A percentile compares a stretch with the other conserved stretches of the same genome.
Conservation (phyloP, 352 stramenopile genomes). For the Pythium vanterpoolii region DNA sequence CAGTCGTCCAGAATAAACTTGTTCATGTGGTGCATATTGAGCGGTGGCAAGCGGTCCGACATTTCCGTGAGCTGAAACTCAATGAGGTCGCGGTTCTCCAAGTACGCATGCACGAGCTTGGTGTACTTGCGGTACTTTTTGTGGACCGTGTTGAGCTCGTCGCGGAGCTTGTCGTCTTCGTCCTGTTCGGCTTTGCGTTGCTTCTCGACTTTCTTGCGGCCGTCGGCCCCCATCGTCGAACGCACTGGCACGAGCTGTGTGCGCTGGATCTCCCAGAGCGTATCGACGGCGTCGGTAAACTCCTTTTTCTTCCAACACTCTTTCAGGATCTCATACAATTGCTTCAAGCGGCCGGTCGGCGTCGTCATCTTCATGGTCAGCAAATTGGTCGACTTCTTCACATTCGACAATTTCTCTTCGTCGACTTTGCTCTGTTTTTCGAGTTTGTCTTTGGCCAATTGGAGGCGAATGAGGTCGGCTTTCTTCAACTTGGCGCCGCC, state of each 20-base stretch:
- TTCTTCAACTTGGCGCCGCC: slow-evolving; percentile 70
- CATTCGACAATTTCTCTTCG: slow-evolving; percentile 85
- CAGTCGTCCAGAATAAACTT: slow-evolving; percentile 96
- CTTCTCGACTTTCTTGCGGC: slow-evolving; percentile 69
- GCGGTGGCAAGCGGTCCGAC: slow-evolving; percentile 76
- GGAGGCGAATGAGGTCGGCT: slow-evolving; percentile 82
- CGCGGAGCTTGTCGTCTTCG: slow-evolving; percentile 64
- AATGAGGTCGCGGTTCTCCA: slow-evolving; percentile 71
- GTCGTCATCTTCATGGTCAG: slow-evolving; percentile 87
- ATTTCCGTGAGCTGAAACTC: slow-evolving; percentile 87
- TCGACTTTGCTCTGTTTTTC: slow-evolving; percentile 87
- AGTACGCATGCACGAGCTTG: slow-evolving; percentile 69
- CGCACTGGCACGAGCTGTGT: slow-evolving; percentile 57
- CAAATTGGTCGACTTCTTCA: slow-evolving; percentile 80
- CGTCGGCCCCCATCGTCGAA: slow-evolving; percentile 29
- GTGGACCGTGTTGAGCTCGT: slow-evolving; percentile 68
- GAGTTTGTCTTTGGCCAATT: slow-evolving; percentile 84
- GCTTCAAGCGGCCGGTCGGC: slow-evolving; percentile 72
- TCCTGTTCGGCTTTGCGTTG: slow-evolving; percentile 67
- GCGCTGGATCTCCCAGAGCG: slow-evolving; percentile 85
- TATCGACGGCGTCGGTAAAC: slow-evolving; percentile 82
- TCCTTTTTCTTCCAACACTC: slow-evolving; percentile 85
- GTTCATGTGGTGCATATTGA: slow-evolving; percentile 91
- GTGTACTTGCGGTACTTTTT: slow-evolving; percentile 89
- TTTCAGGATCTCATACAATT: slow-evolving; percentile 83